phyloP scores from a whole-genome alignment of 2,329 filamentous ascomycete species.

The Colletotrichum nymphaeae region DNA sequence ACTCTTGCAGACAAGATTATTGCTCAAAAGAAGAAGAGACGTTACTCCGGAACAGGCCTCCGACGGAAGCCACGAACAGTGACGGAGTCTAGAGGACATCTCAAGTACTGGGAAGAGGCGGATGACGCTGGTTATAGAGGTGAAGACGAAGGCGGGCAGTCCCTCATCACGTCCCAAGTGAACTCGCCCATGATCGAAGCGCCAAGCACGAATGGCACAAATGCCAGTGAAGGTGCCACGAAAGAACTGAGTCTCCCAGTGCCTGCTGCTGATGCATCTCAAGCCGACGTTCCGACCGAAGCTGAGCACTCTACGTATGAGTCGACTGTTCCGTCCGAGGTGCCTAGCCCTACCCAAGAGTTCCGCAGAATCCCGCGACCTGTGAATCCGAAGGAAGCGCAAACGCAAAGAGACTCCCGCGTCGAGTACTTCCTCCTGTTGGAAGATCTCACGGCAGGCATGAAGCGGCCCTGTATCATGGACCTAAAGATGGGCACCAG shows the following conservation, averaged over 20 bases:
- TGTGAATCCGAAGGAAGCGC: slow-evolving; percentile 81
- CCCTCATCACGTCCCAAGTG: slow-evolving; percentile 23
- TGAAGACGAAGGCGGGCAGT: slow-evolving; percentile 63
- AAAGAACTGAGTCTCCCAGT: slow-evolving; percentile 17
- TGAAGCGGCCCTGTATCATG: slow-evolving; percentile 96
- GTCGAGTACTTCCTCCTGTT: slow-evolving; percentile 94
- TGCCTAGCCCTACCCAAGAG: slow-evolving; percentile 52
- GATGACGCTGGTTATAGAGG: slow-evolving; percentile 85
- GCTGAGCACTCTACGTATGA: slow-evolving; percentile 23
- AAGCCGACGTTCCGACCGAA: slow-evolving; percentile 10
- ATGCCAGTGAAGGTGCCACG: background rate
- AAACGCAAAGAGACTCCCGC: slow-evolving; percentile 70
- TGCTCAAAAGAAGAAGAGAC: slow-evolving; percentile 66
- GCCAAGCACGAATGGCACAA: slow-evolving; percentile 19
- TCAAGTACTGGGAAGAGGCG: slow-evolving; percentile 93
- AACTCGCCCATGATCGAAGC: slow-evolving; percentile 35
- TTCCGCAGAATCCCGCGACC: slow-evolving; percentile 66
- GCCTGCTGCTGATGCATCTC: slow-evolving; percentile 6
- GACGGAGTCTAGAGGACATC: slow-evolving; percentile 74
- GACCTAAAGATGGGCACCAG: slow-evolving; percentile 99
- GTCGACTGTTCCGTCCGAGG: slow-evolving; percentile 43
- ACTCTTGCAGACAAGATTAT: slow-evolving; percentile 57
- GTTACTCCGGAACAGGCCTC: slow-evolving; percentile 89
- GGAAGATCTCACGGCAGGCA: slow-evolving; percentile 94
- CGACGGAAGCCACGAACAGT: slow-evolving; percentile 80